A percentile compares a stretch with the other conserved stretches of the same genome.
These are phyloP conservation scores for Daedalea quercina DNA, from an alignment of 768 basidiomycete species.

Conservation along the genomic window DNA sequence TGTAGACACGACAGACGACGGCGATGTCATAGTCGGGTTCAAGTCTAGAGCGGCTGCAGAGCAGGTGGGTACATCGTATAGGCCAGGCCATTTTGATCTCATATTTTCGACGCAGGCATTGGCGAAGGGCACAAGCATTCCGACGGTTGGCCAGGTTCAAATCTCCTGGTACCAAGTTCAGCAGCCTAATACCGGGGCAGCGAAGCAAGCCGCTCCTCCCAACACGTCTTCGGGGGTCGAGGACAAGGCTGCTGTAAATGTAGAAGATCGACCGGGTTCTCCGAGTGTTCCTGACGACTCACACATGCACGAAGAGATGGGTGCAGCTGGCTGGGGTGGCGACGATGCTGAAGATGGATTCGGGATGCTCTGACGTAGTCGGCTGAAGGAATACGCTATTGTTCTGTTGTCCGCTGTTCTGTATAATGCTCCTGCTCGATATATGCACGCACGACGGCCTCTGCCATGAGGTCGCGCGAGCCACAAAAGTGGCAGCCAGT, in stretches of 20 bases:
- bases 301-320: conserved; percentile 44
- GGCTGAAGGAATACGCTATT: not conserved
- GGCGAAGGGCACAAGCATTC: conserved; percentile 63
- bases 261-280: conserved; percentile 18
- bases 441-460: not conserved
- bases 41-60: conserved; percentile 68
- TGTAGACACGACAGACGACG: conserved; percentile 45
- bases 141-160: conserved; percentile 57
- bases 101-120: conserved; percentile 43
- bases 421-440: not conserved
- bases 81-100: conserved; percentile 8
- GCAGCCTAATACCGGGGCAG: conserved; percentile 2
- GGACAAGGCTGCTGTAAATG: conserved; percentile 16
- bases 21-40: conserved; percentile 63
- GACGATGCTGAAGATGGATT: conserved; percentile 64
- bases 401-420: not conserved
- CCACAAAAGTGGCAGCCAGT: not conserved
- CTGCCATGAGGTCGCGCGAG: not conserved
- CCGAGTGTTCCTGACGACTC: conserved; percentile 25
- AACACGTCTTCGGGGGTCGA: conserved; percentile 10
- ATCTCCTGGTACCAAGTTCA: conserved; percentile 56
- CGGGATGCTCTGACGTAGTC: conserved; percentile 46
- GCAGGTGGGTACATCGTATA: conserved; percentile 40
- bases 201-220: conserved; percentile 9
- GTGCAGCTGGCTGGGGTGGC: conserved; percentile 67